These are phyloP conservation scores for Dacryopinax spathularia DNA, from an alignment of 768 basidiomycete genomes.

Conservation along the genomic window DNA sequence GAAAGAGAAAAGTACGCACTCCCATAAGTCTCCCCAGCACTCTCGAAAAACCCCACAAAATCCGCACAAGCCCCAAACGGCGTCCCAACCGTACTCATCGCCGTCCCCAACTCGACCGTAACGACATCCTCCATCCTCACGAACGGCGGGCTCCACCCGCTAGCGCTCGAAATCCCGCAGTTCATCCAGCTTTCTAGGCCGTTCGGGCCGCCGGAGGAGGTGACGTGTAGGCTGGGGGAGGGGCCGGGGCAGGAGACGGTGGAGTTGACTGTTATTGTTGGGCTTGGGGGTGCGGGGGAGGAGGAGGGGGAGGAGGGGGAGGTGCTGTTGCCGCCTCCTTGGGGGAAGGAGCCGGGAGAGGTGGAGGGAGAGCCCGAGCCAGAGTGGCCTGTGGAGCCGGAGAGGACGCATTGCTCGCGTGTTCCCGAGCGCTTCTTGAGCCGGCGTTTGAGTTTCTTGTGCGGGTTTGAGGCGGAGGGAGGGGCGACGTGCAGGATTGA, in stretches of 20 bases:
- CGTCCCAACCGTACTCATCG: slow-evolving; percentile 3
- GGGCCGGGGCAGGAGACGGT: background rate
- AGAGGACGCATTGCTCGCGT: background rate
- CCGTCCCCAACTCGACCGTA: background rate
- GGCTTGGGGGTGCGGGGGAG: background rate
- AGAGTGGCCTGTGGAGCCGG: background rate
- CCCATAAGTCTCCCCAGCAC: background rate
- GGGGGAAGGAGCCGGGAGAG: background rate
- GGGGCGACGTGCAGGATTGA: too few relatives aligned
- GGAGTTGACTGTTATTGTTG: background rate
- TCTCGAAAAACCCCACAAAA: background rate
- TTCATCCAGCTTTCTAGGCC: slow-evolving; percentile 52
- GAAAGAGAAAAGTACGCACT: background rate
- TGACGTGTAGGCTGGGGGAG: background rate
- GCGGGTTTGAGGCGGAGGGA: background rate
- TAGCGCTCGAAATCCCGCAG: slow-evolving; percentile 45
- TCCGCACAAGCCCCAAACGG: background rate
- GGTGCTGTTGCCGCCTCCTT: background rate
- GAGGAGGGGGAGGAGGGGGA: background rate
- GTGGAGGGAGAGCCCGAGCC: background rate
- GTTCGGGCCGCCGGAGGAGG: slow-evolving; percentile 16
- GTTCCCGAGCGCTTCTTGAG: background rate
- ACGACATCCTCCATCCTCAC: slow-evolving; percentile 37
- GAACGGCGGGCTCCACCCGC: slow-evolving; percentile 60
- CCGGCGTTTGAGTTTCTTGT: background rate